A percentile compares a stretch with the other conserved stretches of the same genome.
phyloP scores from a whole-genome alignment of 768 basidiomycete genomes.

The Pleurotus eryngii region DNA sequence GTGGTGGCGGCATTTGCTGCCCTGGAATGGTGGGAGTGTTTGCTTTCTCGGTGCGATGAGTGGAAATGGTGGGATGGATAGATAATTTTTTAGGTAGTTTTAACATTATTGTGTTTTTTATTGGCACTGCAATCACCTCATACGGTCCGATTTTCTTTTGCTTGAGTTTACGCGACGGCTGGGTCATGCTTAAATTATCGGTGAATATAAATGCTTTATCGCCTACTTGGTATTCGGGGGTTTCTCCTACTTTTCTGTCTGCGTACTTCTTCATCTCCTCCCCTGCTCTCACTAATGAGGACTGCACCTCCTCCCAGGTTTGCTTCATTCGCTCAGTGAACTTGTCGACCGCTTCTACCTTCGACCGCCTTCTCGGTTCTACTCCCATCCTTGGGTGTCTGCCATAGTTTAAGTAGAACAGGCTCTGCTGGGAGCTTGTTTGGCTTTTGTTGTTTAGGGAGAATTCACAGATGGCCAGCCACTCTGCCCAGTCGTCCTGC shows the following conservation, averaged over 20 bases:
- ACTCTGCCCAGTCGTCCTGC: neutral
- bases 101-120: slow-evolving; percentile 10
- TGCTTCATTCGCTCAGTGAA: slow-evolving; percentile 11
- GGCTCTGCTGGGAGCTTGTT: slow-evolving; percentile 7
- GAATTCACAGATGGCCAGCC: slow-evolving; percentile 6
- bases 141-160: slow-evolving; percentile 14
- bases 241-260: slow-evolving; percentile 4
- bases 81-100: slow-evolving; percentile 12
- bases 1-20: neutral
- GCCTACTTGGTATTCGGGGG: slow-evolving; percentile 10
- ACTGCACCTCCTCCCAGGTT: slow-evolving; percentile 10
- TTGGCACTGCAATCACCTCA: neutral
- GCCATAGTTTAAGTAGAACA: slow-evolving; percentile 13
- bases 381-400: slow-evolving; percentile 13
- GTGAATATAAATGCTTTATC: slow-evolving; percentile 13
- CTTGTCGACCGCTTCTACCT: slow-evolving; percentile 2
- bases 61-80: slow-evolving; percentile 15
- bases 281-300: slow-evolving; percentile 14
- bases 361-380: neutral
- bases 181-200: slow-evolving; percentile 2
- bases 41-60: neutral
- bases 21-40: neutral
- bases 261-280: slow-evolving; percentile 14
- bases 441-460: slow-evolving; percentile 13
- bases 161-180: slow-evolving; percentile 11